phyloP scores from a whole-genome alignment of 176 grass and related monocot species.

The Phyllostachys edulis region DNA sequence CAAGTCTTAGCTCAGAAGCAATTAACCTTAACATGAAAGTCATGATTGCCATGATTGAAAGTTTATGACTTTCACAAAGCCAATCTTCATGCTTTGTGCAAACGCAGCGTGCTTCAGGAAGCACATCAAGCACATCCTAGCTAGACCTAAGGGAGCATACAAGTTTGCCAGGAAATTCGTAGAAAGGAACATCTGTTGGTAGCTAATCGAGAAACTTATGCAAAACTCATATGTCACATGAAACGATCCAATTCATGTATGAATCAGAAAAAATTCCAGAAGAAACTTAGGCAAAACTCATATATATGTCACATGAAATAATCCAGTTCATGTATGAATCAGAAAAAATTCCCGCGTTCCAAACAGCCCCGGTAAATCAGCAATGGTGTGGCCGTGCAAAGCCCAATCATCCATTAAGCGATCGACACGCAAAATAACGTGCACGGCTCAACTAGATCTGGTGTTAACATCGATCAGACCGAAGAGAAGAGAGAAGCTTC shows the following conservation, averaged over 20 bases:
- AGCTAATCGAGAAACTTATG: not conserved
- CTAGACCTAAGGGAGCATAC: not conserved
- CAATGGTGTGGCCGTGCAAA: not conserved
- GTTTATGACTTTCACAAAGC: not conserved
- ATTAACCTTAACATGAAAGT: slow-evolving; percentile 22
- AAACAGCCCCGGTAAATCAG: not conserved
- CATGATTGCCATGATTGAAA: slow-evolving; percentile 31
- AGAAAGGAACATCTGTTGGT: not conserved
- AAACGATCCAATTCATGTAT: no score
- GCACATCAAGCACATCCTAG: not conserved
- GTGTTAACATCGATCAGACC: not conserved
- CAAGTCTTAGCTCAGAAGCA: slow-evolving; percentile 52
- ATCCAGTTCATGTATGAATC: no score
- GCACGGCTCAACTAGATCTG: not conserved
- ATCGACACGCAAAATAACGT: not conserved
- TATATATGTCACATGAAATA: no score
- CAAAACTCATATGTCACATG: not conserved
- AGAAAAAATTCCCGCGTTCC: no score
- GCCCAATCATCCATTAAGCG: not conserved
- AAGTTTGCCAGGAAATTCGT: not conserved
- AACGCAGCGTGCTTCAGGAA: not conserved
- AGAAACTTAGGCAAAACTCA: not conserved
- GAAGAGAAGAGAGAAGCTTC: not conserved
- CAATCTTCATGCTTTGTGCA: not conserved
- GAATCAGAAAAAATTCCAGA: no score